Percentiles rank a stretch among this genome's conserved stretches.
These are phyloP conservation scores for Diaporthe aspalathi DNA, from an alignment of 2,329 filamentous ascomycete species.

Conservation along the genomic window DNA sequence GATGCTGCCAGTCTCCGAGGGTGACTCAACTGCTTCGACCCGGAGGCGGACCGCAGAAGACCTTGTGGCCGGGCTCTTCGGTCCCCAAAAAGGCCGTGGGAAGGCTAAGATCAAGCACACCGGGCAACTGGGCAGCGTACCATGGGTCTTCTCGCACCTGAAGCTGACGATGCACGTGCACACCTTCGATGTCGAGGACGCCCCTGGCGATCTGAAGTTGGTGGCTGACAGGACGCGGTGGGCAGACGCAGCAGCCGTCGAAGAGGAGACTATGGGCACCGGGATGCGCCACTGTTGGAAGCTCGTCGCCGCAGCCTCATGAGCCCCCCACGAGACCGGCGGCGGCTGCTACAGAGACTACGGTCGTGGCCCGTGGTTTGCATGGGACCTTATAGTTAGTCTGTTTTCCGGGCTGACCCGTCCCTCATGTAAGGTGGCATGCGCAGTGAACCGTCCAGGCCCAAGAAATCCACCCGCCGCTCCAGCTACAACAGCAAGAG, in stretches of 20 bases:
- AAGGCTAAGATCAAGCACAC: conserved; percentile 46
- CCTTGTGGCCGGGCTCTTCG: conserved; percentile 48
- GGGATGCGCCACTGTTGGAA: conserved; percentile 70
- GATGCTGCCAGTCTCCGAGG: conserved; percentile 47
- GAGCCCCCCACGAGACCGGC: background rate
- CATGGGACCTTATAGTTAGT: background rate
- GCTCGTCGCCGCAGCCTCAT: conserved; percentile 46
- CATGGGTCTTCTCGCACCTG: conserved; percentile 69
- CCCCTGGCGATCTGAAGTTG: background rate
- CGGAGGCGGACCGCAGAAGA: conserved; percentile 50
- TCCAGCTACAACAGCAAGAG: too few relatives aligned
- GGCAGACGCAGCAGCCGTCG: conserved; percentile 54
- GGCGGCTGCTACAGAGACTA: too few relatives aligned
- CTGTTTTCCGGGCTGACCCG: background rate
- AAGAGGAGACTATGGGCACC: conserved; percentile 66
- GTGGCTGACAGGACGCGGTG: conserved; percentile 47
- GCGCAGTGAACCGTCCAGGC: background rate
- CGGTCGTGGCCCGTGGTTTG: background rate
- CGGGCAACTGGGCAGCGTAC: conserved; percentile 62
- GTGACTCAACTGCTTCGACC: conserved; percentile 47
- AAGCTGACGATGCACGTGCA: conserved; percentile 69
- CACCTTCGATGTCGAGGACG: conserved; percentile 54
- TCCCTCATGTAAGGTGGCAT: background rate
- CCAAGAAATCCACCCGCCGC: too few relatives aligned
- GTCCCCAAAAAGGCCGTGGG: conserved; percentile 31